Percentiles rank a stretch among this genome's conserved stretches.
Conservation (phyloP, 768 basidiomycete species). For the Dacryopinax primogenitus region DNA sequence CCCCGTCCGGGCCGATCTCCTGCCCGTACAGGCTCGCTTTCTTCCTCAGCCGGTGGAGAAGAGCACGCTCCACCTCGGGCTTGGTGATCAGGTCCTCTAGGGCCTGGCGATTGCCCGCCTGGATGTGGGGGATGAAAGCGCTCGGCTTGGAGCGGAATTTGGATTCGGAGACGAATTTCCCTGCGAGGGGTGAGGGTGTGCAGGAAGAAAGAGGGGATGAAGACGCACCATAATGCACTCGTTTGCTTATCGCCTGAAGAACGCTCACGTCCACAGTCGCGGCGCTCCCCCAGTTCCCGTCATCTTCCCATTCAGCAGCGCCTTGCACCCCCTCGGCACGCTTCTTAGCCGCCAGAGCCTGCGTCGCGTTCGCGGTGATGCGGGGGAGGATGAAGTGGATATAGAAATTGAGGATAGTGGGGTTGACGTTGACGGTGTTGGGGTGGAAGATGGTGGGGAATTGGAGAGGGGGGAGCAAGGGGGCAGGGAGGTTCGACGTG, state of each 20-base stretch:
- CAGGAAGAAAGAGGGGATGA: neutral
- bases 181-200: conserved; percentile 31
- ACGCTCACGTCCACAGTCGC: conserved; percentile 92
- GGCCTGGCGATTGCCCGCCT: conserved; percentile 56
- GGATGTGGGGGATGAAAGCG: conserved; percentile 86
- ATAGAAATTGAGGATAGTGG: conserved; percentile 81
- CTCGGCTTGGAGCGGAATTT: conserved; percentile 83
- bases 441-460: conserved; percentile 70
- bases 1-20: conserved; percentile 63
- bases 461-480: conserved; percentile 58
- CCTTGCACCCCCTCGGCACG: conserved; percentile 53
- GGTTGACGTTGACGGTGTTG: conserved; percentile 74
- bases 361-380: conserved; percentile 63
- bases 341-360: conserved; percentile 50
- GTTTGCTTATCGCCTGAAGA: conserved; percentile 93
- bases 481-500: conserved; percentile 62
- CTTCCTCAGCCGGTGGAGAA: conserved; percentile 71
- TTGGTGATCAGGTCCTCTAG: conserved; percentile 90
- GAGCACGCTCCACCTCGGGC: conserved; percentile 79
- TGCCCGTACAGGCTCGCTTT: conserved; percentile 70
- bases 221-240: conserved; percentile 86
- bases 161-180: conserved; percentile 97
- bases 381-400: conserved; percentile 74
- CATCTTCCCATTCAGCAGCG: conserved; percentile 68
- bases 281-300: conserved; percentile 94